Conservation (phyloP, 108 stramenopile genomes). For the Chaetoceros muelleri region DNA sequence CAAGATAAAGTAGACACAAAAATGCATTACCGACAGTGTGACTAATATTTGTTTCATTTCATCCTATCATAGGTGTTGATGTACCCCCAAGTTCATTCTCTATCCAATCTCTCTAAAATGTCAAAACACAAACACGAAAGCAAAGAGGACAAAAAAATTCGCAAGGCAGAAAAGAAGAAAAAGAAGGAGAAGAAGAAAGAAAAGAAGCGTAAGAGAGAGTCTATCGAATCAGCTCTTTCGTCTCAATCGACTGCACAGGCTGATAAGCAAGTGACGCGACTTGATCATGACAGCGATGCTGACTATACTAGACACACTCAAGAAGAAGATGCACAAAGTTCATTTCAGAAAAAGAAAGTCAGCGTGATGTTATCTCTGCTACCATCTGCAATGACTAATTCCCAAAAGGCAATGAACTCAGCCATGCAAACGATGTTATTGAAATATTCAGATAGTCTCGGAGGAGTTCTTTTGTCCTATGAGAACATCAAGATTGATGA, state of each 20-base stretch:
- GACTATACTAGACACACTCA: not conserved
- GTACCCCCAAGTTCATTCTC: no score
- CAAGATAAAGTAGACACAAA: no score
- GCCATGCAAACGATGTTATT: slow-evolving; percentile 21
- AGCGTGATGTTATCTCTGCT: slow-evolving; percentile 31
- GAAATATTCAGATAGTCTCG: slow-evolving; percentile 34
- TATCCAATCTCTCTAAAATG: no score
- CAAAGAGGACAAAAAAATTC: slow-evolving; percentile 13
- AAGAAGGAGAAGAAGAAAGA: slow-evolving; percentile 15
- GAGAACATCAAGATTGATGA: slow-evolving; percentile 23
- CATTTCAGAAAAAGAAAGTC: slow-evolving; percentile 23
- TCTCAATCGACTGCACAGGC: not conserved
- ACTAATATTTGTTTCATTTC: no score
- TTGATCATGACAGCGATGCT: not conserved
- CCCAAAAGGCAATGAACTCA: slow-evolving; percentile 12
- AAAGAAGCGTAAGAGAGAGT: slow-evolving; percentile 7
- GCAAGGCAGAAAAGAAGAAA: slow-evolving; percentile 15
- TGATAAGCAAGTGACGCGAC: not conserved
- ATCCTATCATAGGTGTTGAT: no score
- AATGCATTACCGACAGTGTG: no score
- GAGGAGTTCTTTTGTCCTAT: slow-evolving; percentile 35
- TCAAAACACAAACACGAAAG: not conserved
- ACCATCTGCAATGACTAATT: slow-evolving; percentile 24
- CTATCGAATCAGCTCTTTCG: not conserved
- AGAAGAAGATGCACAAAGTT: not conserved